phyloP scores from a whole-genome alignment of 306 rosid species.

The Pterocarpus santalinus region DNA sequence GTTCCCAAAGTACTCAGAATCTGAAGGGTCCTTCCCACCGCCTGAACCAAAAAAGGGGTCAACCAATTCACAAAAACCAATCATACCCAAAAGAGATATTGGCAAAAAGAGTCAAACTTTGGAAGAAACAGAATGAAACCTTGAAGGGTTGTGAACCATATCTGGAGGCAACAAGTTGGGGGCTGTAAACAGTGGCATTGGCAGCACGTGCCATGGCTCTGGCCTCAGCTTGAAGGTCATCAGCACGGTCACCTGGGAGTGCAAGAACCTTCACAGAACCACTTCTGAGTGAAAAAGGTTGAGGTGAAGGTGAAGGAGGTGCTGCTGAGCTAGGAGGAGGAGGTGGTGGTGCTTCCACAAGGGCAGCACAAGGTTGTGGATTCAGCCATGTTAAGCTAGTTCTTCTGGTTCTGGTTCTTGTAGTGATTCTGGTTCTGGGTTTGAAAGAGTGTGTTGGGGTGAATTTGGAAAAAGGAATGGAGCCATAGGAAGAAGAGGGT shows the following conservation, averaged over 20 bases:
- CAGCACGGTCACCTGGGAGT: conserved; percentile 55
- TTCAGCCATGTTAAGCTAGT: conserved; percentile 29
- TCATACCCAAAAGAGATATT: conserved; percentile 1
- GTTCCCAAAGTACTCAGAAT: conserved; percentile 65
- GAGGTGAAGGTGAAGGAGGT: conserved; percentile 37
- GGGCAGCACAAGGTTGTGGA: conserved; percentile 60
- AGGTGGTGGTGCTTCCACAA: conserved; percentile 61
- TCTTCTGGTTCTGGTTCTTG: conserved; percentile 14
- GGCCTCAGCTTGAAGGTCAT: conserved; percentile 78
- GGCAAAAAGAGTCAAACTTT: conserved; percentile 19
- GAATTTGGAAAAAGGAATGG: conserved; percentile 30
- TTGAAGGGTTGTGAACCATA: conserved; percentile 70
- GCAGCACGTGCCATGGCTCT: conserved; percentile 79
- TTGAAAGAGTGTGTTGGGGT: conserved; percentile 32
- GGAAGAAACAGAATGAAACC: conserved; percentile 48
- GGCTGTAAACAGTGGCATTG: conserved; percentile 71
- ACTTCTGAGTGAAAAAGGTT: conserved; percentile 44
- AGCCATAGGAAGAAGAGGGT: conserved; percentile 14
- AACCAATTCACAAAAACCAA: conserved; percentile 33
- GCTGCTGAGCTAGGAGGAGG: conserved; percentile 38
- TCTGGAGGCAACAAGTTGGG: conserved; percentile 65
- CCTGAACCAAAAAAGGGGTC: conserved; percentile 50
- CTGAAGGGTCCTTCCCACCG: conserved; percentile 72
- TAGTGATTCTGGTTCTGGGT: conserved; percentile 12
- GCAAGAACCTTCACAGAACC: conserved; percentile 45